These are phyloP conservation scores for Plantago lanceolata DNA, from an alignment of 305 asterid genomes.

Conservation along the genomic window DNA sequence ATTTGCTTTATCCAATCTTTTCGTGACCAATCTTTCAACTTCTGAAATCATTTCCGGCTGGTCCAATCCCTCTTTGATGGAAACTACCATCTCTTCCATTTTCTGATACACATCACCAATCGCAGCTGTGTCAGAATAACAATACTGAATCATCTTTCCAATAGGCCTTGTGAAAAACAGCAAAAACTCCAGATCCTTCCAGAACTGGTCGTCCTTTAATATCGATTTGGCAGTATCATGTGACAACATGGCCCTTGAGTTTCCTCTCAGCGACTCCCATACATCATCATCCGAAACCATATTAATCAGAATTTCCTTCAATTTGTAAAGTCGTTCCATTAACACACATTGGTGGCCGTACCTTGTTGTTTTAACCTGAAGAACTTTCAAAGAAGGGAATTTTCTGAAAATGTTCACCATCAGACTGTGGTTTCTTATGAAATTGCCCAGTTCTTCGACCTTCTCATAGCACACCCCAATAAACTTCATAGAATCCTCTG, in stretches of 20 bases:
- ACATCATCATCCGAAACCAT: conserved; percentile 9
- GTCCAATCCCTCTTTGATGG: not conserved
- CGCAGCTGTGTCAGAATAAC: conserved; percentile 6
- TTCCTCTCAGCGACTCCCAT: conserved; percentile 6
- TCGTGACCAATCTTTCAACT: conserved; percentile 3
- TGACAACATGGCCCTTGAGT: conserved; percentile 2
- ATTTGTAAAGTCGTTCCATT: not conserved
- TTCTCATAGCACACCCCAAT: conserved; percentile 4
- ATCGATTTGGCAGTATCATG: not conserved
- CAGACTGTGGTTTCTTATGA: conserved; percentile 3
- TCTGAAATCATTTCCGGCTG: not conserved
- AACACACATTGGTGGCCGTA: conserved; percentile 9
- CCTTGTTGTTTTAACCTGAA: conserved; percentile 4
- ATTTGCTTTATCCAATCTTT: conserved; percentile 9
- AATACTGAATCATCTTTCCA: conserved; percentile 1
- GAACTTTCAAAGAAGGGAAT: conserved; percentile 1
- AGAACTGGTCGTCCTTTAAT: not conserved
- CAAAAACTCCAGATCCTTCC: conserved; percentile 8
- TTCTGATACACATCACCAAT: conserved; percentile 3
- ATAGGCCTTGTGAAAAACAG: conserved; percentile 3
- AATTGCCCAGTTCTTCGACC: conserved; percentile 3
- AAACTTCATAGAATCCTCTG: not conserved
- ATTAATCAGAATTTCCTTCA: conserved; percentile 8
- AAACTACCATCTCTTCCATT: conserved; percentile 9
- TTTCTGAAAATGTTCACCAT: conserved; percentile 1